Evolutionary conservation across 495 filamentous ascomycete genomes (phyloP).

Genomic region (Durotheca rogersii): DNA sequence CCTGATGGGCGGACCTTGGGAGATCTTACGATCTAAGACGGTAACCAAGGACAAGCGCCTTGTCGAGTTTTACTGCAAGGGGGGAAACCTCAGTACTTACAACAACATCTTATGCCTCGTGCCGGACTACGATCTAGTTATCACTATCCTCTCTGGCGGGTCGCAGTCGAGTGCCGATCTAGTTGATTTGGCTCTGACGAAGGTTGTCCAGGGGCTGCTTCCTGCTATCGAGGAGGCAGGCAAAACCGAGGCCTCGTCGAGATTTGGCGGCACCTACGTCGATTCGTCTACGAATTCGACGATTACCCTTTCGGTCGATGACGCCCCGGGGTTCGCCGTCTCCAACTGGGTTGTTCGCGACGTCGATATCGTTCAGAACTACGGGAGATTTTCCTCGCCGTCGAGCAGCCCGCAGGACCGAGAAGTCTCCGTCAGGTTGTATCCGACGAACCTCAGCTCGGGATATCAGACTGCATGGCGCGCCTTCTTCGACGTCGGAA

Average conservation of each 20-base stretch:
- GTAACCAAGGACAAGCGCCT: conserved; percentile 41
- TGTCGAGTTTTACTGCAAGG: conserved; percentile 58
- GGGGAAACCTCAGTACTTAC: conserved; percentile 52
- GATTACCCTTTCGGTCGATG: conserved; percentile 45
- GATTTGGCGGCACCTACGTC: conserved; percentile 45
- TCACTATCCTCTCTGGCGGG: conserved; percentile 48
- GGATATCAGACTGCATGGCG: conserved; percentile 33
- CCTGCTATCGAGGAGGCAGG: conserved; percentile 50
- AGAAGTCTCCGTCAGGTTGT: conserved; percentile 28
- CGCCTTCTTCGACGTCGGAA: conserved; percentile 30
- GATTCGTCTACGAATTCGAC: conserved; percentile 42
- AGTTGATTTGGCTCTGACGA: conserved; percentile 34
- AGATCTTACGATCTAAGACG: conserved; percentile 45
- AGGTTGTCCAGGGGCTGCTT: conserved; percentile 40
- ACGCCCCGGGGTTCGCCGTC: conserved; percentile 45
- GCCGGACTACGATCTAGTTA: conserved; percentile 56
- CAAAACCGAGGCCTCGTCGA: conserved; percentile 40
- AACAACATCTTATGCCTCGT: conserved; percentile 48
- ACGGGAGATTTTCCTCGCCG: conserved; percentile 27
- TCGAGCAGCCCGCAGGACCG: conserved; percentile 20
- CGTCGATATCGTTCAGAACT: conserved; percentile 41
- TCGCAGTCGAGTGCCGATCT: conserved; percentile 21
- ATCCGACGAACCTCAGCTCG: conserved; percentile 33
- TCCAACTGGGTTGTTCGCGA: conserved; percentile 43
- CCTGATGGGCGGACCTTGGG: conserved; percentile 57